Base-by-base conservation (phyloP, 169 alveolate species). In the Cryptosporidium sp. region DNA sequence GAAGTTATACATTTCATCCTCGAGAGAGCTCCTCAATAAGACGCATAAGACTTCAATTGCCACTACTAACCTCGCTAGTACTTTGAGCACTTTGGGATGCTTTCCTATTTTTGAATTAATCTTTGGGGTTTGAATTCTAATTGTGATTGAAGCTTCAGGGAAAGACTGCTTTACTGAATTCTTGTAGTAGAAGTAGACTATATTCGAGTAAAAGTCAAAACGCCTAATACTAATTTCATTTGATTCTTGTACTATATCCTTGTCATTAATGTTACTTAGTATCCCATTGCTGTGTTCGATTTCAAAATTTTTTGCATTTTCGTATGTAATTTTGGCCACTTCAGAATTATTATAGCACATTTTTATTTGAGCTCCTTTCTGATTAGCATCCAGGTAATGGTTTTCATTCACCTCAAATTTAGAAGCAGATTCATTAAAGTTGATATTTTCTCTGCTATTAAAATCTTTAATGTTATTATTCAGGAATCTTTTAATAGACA, bases 31-130 rank as follows among this genome's bases (percentile, higher is more conserved):
- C 5, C 31, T 26, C 3, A 73, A 26, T 33, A 41, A 10, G 10
- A 50, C 43, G 48, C 86, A 73, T n/a, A 73, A 61, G 31, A 73
- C 18, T 41, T 73, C 86, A 59, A 73, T 55, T 10, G 86, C 62
- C 9, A 41, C 86, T 4, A 73, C 43, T 16, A 73, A 33, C 26
- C 59, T 73, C 2, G 86, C 71, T 33, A 73, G 18, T 14, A 73
- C 68, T 23, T 41, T 55, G 16, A 73, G 59, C 7, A 73, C 59
- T 73, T 41, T 12, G 3, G 86, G 86, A 26, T 35, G 23, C 3
- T 1, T 70, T 9, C 55, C 68, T 23, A 52, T 31, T 33, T 73
- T 43, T n/a, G 71, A 59, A 35, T 23, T 55, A 14, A 73, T 51
- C 5, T 26, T 41, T 51, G 86, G 86, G 35, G 86, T 73, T 26